Evolutionary conservation across 371 early-diverging fungal genomes (phyloP), one percentile per base, ranked within the genome.

Genomic region (Mucor mucedo): DNA sequence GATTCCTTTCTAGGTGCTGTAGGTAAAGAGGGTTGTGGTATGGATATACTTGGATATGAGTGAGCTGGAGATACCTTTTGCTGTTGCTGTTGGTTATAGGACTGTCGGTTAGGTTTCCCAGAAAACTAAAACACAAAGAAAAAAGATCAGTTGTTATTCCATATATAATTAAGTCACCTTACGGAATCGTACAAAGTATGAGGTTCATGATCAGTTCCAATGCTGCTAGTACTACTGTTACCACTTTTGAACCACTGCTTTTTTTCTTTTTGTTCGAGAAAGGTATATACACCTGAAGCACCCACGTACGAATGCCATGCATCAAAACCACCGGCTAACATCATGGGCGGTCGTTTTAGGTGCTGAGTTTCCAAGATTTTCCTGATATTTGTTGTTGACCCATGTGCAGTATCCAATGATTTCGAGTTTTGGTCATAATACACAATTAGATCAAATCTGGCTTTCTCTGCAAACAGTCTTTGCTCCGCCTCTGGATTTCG

Each of bases 241-340:
- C 27, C 59, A 9, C 59, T 59, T 41, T 65, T 58, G 27, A 55
- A 45, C 52, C 48, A 62, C 16, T 62, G 52, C 27, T 27, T 56
- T n/a, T 41, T 52, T 4, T 62, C 60, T 49, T 60, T 41, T 9
- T 13, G 53, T 39, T 4, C n/a, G 11, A 57, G 52, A 33, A 70
- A 75, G 40, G 39, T 48, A 45, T 62, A 72, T 7, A 86, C 69
- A 44, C 84, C 83, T 10, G 59, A 52, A 41, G 76, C 77, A 5
- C 84, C 79, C 16, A 81, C 66, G 1, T 62, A 66, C 2, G 72
- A 66, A 27, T 67, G 60, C 95, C 94, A 94, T 0, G 81, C 89
- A 39, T 80, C 71, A 73, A 90, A 90, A 0, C 94, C 94, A 27
- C 94, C 95, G 5, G 74, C 64, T 11, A 95, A 70, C 40, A 94